Conservation (phyloP, 2,329 filamentous ascomycete species). For the Epichloe gansuensis region DNA sequence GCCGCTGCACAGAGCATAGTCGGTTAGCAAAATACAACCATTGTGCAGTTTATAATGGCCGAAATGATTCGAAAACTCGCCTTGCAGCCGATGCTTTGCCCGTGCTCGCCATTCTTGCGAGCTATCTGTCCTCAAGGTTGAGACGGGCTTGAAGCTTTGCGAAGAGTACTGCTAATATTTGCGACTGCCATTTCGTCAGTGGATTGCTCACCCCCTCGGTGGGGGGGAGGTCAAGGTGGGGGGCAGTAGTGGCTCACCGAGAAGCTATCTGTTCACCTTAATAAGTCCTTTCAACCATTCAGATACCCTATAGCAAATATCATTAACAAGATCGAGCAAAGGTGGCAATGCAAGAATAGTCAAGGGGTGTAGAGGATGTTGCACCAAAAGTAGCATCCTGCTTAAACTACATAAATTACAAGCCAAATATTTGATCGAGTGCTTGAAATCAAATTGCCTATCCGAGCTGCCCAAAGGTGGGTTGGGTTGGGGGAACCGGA, state of each 20-base stretch:
- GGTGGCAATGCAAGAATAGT: too few species aligned
- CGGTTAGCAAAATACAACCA: background rate
- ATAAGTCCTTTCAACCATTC: background rate
- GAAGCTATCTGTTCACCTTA: background rate
- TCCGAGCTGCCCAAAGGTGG: too few species aligned
- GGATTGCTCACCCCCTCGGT: slow-evolving; percentile 16
- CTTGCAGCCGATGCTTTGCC: slow-evolving; percentile 24
- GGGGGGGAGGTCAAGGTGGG: slow-evolving; percentile 16
- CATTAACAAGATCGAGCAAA: too few species aligned
- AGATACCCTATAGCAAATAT: background rate
- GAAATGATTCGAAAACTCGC: slow-evolving; percentile 14
- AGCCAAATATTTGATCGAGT: too few species aligned
- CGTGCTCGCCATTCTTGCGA: slow-evolving; percentile 27
- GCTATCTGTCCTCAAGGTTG: slow-evolving; percentile 11
- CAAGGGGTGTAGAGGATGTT: too few species aligned
- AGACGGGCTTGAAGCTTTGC: slow-evolving; percentile 13
- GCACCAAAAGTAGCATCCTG: too few species aligned
- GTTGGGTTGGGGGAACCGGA: too few species aligned
- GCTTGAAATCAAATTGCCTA: too few species aligned
- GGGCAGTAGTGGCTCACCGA: background rate
- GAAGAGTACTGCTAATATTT: slow-evolving; percentile 13
- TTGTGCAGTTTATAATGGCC: background rate
- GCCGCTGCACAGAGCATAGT: slow-evolving; percentile 10
- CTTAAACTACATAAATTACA: too few species aligned
- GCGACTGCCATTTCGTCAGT: slow-evolving; percentile 19